Percentiles rank a stretch among this genome's conserved stretches.
Evolutionary conservation across 805 yeast species (phyloP).

Genomic region (Hanseniaspora clermontiae): DNA sequence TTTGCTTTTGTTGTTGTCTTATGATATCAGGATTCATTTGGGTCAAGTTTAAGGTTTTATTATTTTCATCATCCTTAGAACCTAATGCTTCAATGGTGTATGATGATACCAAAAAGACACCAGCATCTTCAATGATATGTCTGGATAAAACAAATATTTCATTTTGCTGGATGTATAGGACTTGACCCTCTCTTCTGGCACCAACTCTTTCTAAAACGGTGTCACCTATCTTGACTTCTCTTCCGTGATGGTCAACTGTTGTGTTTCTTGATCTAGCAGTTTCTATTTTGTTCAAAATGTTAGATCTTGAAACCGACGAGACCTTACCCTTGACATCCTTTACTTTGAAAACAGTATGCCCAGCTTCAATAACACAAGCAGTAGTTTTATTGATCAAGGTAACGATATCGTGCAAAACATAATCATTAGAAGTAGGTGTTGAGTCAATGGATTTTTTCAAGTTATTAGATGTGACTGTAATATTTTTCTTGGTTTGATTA

Average conservation of each 20-base stretch:
- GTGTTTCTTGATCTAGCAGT: constrained; percentile 63
- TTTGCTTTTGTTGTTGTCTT: constrained; percentile 32
- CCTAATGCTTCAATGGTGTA: constrained; percentile 70
- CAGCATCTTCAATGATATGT: constrained; percentile 70
- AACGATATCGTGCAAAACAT: constrained; percentile 79
- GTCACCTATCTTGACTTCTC: constrained; percentile 79
- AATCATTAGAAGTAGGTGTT: constrained; percentile 59
- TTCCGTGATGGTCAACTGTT: constrained; percentile 76
- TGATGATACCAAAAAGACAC: constrained; percentile 74
- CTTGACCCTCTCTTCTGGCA: constrained; percentile 77
- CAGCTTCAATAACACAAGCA: constrained; percentile 83
- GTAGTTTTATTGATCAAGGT: constrained; percentile 74
- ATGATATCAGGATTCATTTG: constrained; percentile 69
- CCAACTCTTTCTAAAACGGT: constrained; percentile 76
- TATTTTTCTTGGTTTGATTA: constrained; percentile 77
- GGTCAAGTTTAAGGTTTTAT: constrained; percentile 52
- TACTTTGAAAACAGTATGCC: constrained; percentile 71
- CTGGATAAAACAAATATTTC: constrained; percentile 69
- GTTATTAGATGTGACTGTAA: constrained; percentile 85
- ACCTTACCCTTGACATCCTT: constrained; percentile 72
- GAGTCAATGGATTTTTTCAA: constrained; percentile 85
- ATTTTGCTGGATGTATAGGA: constrained; percentile 74
- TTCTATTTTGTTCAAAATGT: constrained; percentile 70
- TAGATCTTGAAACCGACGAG: constrained; percentile 56
- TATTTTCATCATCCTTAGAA: constrained; percentile 39